Percentiles rank a stretch among this genome's conserved stretches.
Conservation (phyloP, 768 basidiomycete species). For the Cystobasidiopsis lactophilus region DNA sequence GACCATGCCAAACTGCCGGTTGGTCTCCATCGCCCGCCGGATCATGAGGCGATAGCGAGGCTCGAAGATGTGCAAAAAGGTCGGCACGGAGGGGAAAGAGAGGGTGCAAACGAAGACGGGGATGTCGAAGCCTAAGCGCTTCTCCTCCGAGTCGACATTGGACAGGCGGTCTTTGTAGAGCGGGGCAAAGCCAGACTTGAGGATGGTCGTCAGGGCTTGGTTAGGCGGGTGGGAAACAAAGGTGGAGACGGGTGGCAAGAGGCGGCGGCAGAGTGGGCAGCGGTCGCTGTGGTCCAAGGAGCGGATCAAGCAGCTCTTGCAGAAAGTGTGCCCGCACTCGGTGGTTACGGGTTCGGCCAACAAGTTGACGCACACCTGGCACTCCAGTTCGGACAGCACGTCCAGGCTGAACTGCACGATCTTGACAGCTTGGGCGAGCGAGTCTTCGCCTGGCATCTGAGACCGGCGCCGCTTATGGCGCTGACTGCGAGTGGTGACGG, state of each 20-base stretch:
- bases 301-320: slow-evolving; percentile 65
- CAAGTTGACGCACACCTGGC: slow-evolving; percentile 74
- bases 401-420: slow-evolving; percentile 22
- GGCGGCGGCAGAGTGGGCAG: slow-evolving; percentile 70
- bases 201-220: slow-evolving; percentile 29
- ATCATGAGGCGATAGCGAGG: slow-evolving; percentile 90
- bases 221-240: slow-evolving; percentile 9
- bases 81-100: slow-evolving; percentile 76
- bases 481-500: not conserved
- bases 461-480: not conserved
- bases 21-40: slow-evolving; percentile 64
- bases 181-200: slow-evolving; percentile 41
- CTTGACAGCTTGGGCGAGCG: not conserved
- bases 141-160: slow-evolving; percentile 51
- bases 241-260: slow-evolving; percentile 37
- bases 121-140: slow-evolving; percentile 54
- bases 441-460: not conserved
- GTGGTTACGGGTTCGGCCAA: slow-evolving; percentile 74
- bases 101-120: slow-evolving; percentile 81
- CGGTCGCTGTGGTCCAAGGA: slow-evolving; percentile 60
- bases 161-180: slow-evolving; percentile 42
- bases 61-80: slow-evolving; percentile 77
- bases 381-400: slow-evolving; percentile 44
- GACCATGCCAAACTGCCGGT: slow-evolving; percentile 81
- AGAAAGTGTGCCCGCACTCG: slow-evolving; percentile 92